Percentiles rank a stretch among this genome's conserved stretches.
Conservation (phyloP, 495 filamentous ascomycete species). For the Cryomyces antarcticus region DNA sequence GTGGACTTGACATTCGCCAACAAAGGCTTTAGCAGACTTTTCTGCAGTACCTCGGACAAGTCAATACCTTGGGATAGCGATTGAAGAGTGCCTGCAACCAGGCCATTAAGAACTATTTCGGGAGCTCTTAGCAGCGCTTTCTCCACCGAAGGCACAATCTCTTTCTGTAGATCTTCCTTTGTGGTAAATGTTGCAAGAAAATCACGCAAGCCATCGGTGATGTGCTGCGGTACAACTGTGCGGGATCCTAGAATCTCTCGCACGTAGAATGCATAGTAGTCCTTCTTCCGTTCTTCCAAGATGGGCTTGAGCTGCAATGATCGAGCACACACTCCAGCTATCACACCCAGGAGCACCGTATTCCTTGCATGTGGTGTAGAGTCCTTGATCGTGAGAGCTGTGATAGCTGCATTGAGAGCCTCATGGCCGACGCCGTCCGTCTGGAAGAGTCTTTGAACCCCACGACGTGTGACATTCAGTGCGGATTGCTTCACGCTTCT, state of each 20-base stretch:
- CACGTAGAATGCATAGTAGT: conserved; percentile 59
- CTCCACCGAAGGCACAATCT: conserved; percentile 64
- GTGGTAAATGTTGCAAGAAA: conserved; percentile 66
- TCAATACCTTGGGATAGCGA: conserved; percentile 52
- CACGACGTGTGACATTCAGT: conserved; percentile 40
- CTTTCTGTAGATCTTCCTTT: conserved; percentile 49
- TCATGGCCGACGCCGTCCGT: conserved; percentile 33
- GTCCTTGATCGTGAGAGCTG: conserved; percentile 42
- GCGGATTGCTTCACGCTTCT: conserved; percentile 41
- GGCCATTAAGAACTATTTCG: conserved; percentile 63
- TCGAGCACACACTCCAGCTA: conserved; percentile 68
- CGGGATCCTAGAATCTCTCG: conserved; percentile 73
- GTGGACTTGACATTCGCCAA: conserved; percentile 78
- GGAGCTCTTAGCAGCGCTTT: conserved; percentile 76
- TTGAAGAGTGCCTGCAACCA: conserved; percentile 47
- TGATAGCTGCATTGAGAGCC: conserved; percentile 40
- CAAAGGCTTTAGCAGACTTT: conserved; percentile 61
- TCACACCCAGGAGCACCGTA: conserved; percentile 57
- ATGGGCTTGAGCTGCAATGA: conserved; percentile 33
- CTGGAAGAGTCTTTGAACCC: conserved; percentile 33
- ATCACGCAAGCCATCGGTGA: conserved; percentile 53
- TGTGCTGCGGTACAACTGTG: conserved; percentile 44
- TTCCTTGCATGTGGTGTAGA: conserved; percentile 41
- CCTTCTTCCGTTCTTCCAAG: conserved; percentile 41
- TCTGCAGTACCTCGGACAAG: conserved; percentile 47